phyloP scores from a whole-genome alignment of 2,329 filamentous ascomycete genomes.

The Macrophomina phaseolina region DNA sequence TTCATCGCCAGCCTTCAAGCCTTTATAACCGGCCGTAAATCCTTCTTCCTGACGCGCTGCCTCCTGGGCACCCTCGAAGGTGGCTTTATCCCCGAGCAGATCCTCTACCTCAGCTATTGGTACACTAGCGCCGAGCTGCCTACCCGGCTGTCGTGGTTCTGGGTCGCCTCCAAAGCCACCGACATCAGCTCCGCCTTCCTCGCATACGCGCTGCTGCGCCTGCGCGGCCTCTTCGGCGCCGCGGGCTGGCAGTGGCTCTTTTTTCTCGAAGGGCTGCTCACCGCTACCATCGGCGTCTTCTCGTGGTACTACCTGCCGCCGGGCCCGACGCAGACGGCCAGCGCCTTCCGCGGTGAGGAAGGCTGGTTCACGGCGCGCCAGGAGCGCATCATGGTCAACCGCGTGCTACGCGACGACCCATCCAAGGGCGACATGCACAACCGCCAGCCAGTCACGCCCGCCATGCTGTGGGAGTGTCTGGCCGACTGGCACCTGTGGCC shows the following conservation, averaged over 20 bases:
- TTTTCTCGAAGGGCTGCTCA: slow-evolving; percentile 47
- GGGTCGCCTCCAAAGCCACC: slow-evolving; percentile 67
- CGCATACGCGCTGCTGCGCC: slow-evolving; percentile 60
- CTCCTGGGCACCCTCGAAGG: slow-evolving; percentile 53
- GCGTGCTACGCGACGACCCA: slow-evolving; percentile 61
- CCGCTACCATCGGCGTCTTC: slow-evolving; percentile 43
- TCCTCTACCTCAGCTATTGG: slow-evolving; percentile 75
- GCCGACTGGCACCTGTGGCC: slow-evolving; percentile 63
- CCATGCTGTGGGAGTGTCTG: slow-evolving; percentile 57
- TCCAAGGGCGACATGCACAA: slow-evolving; percentile 64
- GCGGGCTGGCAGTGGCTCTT: slow-evolving; percentile 64
- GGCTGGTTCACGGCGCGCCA: slow-evolving; percentile 71
- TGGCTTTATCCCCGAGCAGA: slow-evolving; percentile 67
- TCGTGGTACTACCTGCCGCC: slow-evolving; percentile 49
- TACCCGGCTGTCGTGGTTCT: slow-evolving; percentile 71
- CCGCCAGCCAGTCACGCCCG: slow-evolving; percentile 56
- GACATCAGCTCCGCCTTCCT: slow-evolving; percentile 63
- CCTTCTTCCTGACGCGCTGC: slow-evolving; percentile 51
- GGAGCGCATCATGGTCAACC: slow-evolving; percentile 72
- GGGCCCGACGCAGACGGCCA: slow-evolving; percentile 66
- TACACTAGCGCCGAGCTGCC: slow-evolving; percentile 75
- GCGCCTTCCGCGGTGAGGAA: slow-evolving; percentile 61
- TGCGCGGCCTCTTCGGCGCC: slow-evolving; percentile 57
- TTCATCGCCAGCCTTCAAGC: slow-evolving; percentile 70
- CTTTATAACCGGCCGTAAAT: slow-evolving; percentile 60